Evolutionary conservation across 495 filamentous ascomycete genomes (phyloP), one percentile per base, ranked within the genome.

Genomic region (Lasiosphaeria hispida): DNA sequence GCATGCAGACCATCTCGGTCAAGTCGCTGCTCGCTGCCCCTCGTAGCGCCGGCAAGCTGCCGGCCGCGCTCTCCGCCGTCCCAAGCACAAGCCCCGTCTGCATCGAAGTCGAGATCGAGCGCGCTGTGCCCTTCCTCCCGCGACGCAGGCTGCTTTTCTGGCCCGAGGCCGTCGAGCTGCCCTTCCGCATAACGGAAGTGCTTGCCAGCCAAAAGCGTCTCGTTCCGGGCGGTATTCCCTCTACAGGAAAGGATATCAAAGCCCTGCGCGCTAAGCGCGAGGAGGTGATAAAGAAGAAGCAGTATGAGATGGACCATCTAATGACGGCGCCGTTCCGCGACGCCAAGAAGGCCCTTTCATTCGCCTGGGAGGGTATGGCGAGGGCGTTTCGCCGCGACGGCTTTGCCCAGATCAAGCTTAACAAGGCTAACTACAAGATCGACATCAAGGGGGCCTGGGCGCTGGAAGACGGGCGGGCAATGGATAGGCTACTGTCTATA

Each of bases 281-380:
- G 48, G 59, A 63, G 0, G 59, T 62, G 54, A 69, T 64, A 43
- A 63, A 68, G 53, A 71, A 63, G 55, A 63, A 72, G 41, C 67
- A 80, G 58, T 73, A 77, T 44, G 69, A 77, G 61, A 69, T 72
- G 63, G 64, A 73, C 50, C 73, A 76, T 63, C 55, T 81, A 39
- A 67, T 82, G 71, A 81, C 77, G 5, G 63, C 69, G 47, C 79
- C 79, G n/a, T 80, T 82, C 62, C 67, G 80, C 17, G 71, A 79
- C 48, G 70, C 64, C 0, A 53, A 59, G 19, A 61, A 63, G 48
- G 74, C 55, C 3, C 60, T 74, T 18, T 55, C 52, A 8, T 48
- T 50, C 3, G 48, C 74, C 2, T 76, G 74, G 45, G 23, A 18
- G 2, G 72, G 68, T 1, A 63, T 77, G 42, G 62, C 59, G 37